Evolutionary conservation across 257 asterid species (phyloP).

Genomic region (Fraxinus anomala): DNA sequence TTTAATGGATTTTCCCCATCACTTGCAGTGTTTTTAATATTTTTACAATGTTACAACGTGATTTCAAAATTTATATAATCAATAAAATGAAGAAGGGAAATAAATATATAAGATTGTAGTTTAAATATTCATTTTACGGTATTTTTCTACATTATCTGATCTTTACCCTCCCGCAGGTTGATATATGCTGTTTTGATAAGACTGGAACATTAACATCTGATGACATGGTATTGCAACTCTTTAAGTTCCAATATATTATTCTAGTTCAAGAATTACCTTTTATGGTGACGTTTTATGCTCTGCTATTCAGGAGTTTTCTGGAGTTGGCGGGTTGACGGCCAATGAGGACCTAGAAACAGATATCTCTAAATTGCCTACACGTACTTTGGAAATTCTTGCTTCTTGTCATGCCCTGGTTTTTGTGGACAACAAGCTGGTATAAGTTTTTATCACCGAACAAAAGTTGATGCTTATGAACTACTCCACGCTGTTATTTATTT

Average conservation of each 20-base stretch:
- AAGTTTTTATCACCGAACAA: background rate
- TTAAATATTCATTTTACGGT: slow-evolving; percentile 14
- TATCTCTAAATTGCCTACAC: slow-evolving; percentile 66
- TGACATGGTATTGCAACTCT: slow-evolving; percentile 77
- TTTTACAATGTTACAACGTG: background rate
- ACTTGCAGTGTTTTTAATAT: background rate
- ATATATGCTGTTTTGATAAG: slow-evolving; percentile 97
- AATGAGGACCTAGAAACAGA: slow-evolving; percentile 69
- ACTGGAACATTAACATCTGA: slow-evolving; percentile 98
- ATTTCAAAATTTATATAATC: background rate
- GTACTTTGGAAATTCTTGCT: slow-evolving; percentile 83
- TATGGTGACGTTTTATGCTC: slow-evolving; percentile 16
- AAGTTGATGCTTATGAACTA: background rate
- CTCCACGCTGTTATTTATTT: background rate
- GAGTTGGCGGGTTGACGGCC: slow-evolving; percentile 91
- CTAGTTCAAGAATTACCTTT: slow-evolving; percentile 24
- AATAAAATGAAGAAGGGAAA: background rate
- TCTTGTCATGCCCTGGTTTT: slow-evolving; percentile 98
- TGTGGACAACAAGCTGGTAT: slow-evolving; percentile 98
- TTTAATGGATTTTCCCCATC: background rate
- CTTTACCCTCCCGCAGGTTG: slow-evolving; percentile 65
- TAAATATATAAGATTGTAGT: background rate
- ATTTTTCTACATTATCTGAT: slow-evolving; percentile 22
- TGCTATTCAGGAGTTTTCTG: slow-evolving; percentile 82
- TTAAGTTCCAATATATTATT: slow-evolving; percentile 19